A percentile compares a stretch with the other conserved stretches of the same genome.
Evolutionary conservation across 2,329 filamentous ascomycete genomes (phyloP).

Genomic region (Phyllosticta citriasiana): DNA sequence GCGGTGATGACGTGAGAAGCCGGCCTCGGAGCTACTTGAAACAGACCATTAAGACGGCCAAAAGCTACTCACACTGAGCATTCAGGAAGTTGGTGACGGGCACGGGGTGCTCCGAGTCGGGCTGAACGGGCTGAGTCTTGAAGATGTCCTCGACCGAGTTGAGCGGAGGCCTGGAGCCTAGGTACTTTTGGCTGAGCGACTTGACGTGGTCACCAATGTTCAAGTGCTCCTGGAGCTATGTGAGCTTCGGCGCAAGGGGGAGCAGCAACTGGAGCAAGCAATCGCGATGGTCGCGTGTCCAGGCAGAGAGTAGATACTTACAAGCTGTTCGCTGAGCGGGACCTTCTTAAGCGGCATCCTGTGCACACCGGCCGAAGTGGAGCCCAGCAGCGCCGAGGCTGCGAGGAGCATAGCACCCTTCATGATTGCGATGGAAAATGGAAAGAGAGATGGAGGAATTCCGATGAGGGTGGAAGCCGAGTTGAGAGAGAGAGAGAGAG

Average conservation of each 20-base stretch:
- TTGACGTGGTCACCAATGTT: slow-evolving; percentile 74
- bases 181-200: slow-evolving; percentile 89
- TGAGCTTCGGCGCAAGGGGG: slow-evolving; percentile 13
- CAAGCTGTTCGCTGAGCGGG: slow-evolving; percentile 82
- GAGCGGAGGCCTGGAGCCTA: slow-evolving; percentile 64
- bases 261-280: not conserved
- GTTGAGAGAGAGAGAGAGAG: not conserved
- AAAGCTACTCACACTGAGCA: slow-evolving; percentile 73
- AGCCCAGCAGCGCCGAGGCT: slow-evolving; percentile 69
- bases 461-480: not conserved
- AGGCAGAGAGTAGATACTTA: slow-evolving; percentile 39
- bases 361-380: slow-evolving; percentile 77
- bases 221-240: slow-evolving; percentile 51
- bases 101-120: slow-evolving; percentile 63
- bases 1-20: slow-evolving; percentile 2
- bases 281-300: slow-evolving; percentile 4
- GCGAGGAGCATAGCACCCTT: slow-evolving; percentile 75
- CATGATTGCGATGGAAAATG: slow-evolving; percentile 44
- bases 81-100: slow-evolving; percentile 97
- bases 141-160: slow-evolving; percentile 59
- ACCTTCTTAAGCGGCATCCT: slow-evolving; percentile 98
- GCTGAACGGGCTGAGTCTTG: slow-evolving; percentile 58
- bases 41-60: not conserved
- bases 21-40: not conserved
- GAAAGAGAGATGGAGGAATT: not conserved